Evolutionary conservation across 129 eudicot species (phyloP).

Genomic region (Chrysanthemum seticuspe): DNA sequence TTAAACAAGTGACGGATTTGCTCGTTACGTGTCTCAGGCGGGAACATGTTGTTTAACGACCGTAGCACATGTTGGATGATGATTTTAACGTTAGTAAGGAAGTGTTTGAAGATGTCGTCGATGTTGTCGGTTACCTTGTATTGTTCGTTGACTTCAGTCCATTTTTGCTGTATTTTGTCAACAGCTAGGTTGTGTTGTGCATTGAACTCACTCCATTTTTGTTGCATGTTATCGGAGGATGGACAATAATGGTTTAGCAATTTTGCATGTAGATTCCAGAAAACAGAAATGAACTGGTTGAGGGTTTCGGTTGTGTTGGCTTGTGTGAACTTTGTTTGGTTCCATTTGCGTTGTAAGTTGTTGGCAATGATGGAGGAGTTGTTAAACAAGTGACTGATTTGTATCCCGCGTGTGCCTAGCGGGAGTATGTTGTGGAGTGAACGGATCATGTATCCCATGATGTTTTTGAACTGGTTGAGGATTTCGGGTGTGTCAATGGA

Average conservation of each 20-base stretch:
- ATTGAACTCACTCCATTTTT: background rate
- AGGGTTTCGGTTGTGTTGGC: too few relatives aligned
- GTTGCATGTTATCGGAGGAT: background rate
- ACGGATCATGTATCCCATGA: too few relatives aligned
- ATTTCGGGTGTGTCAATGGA: too few relatives aligned
- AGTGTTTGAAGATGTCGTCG: background rate
- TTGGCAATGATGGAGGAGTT: background rate
- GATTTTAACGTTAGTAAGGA: too few relatives aligned
- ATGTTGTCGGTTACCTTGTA: background rate
- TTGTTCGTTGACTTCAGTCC: background rate
- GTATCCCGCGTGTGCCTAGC: background rate
- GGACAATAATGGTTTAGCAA: too few relatives aligned
- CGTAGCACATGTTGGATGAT: too few relatives aligned
- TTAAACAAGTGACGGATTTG: background rate
- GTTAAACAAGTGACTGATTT: background rate
- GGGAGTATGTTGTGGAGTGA: too few relatives aligned
- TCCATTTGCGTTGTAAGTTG: background rate
- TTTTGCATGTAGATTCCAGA: too few relatives aligned
- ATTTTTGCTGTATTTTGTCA: background rate
- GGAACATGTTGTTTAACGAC: background rate
- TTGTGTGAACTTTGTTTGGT: too few relatives aligned
- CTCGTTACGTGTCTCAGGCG: background rate
- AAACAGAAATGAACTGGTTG: too few relatives aligned
- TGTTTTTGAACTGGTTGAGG: too few relatives aligned
- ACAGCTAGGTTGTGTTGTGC: background rate